A percentile compares a stretch with the other conserved stretches of the same genome.
phyloP scores from a whole-genome alignment of 306 rosid species.

The Hippophae tibetana region DNA sequence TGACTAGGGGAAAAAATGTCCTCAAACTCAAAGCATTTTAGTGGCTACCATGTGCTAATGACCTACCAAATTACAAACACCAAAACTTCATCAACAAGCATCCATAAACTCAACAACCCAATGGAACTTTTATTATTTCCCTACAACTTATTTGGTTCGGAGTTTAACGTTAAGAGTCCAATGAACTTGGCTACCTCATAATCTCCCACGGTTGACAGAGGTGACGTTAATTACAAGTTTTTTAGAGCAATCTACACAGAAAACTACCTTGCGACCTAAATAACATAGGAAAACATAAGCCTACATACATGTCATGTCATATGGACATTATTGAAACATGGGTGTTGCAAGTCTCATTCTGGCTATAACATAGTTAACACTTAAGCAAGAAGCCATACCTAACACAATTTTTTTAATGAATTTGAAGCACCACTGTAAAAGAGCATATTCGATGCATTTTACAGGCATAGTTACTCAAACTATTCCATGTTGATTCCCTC shows the following conservation, averaged over 20 bases:
- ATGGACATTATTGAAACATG: too few relatives aligned
- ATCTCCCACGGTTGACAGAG: conserved; percentile 59
- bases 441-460: too few relatives aligned
- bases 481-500: too few relatives aligned
- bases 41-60: too few relatives aligned
- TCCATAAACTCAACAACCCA: background rate
- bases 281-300: conserved; percentile 8
- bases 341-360: too few relatives aligned
- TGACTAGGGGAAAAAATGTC: too few relatives aligned
- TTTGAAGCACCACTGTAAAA: too few relatives aligned
- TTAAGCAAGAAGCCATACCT: too few relatives aligned
- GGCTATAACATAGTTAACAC: too few relatives aligned
- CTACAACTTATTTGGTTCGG: conserved; percentile 34
- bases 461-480: too few relatives aligned
- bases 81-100: background rate
- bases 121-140: background rate
- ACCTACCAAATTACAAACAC: background rate
- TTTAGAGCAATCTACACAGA: conserved; percentile 49
- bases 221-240: conserved; percentile 41
- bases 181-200: conserved; percentile 69
- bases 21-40: too few relatives aligned
- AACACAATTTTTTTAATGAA: too few relatives aligned
- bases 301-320: background rate
- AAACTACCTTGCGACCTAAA: conserved; percentile 74
- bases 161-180: conserved; percentile 70